Evolutionary conservation across 768 basidiomycete species (phyloP).

Genomic region (Trametes meyenii): DNA sequence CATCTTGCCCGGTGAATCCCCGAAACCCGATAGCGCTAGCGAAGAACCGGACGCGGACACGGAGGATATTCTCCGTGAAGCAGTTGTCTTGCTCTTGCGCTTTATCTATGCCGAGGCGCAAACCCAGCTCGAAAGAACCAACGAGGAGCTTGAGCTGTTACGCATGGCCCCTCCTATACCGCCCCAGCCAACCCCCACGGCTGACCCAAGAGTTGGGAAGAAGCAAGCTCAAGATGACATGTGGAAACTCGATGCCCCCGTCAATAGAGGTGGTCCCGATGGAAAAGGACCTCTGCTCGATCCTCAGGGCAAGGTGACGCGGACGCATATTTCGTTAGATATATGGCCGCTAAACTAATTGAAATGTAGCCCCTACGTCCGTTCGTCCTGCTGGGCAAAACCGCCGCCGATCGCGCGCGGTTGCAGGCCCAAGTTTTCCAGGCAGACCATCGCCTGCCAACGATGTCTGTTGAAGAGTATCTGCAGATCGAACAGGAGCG

Average conservation of each 20-base stretch:
- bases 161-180: constrained; percentile 52
- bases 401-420: constrained; percentile 65
- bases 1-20: constrained; percentile 48
- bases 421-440: constrained; percentile 84
- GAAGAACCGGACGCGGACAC: constrained; percentile 58
- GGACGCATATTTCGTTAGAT: too few relatives aligned
- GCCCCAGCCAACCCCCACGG: constrained; percentile 29
- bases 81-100: constrained; percentile 70
- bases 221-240: constrained; percentile 51
- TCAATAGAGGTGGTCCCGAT: constrained; percentile 36
- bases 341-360: not conserved
- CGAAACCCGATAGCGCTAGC: constrained; percentile 33
- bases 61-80: constrained; percentile 69
- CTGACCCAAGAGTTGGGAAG: constrained; percentile 44
- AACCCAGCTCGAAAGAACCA: constrained; percentile 64
- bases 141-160: constrained; percentile 75
- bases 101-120: constrained; percentile 72
- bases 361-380: constrained; percentile 74
- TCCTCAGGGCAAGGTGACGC: constrained; percentile 69
- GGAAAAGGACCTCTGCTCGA: constrained; percentile 73
- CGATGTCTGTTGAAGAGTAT: constrained; percentile 96
- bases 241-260: constrained; percentile 74
- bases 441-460: constrained; percentile 81
- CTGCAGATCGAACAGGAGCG: constrained; percentile 80
- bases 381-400: constrained; percentile 88